Base-by-base conservation (phyloP, 352 stramenopile species). In the Phytopythium aichiense region DNA sequence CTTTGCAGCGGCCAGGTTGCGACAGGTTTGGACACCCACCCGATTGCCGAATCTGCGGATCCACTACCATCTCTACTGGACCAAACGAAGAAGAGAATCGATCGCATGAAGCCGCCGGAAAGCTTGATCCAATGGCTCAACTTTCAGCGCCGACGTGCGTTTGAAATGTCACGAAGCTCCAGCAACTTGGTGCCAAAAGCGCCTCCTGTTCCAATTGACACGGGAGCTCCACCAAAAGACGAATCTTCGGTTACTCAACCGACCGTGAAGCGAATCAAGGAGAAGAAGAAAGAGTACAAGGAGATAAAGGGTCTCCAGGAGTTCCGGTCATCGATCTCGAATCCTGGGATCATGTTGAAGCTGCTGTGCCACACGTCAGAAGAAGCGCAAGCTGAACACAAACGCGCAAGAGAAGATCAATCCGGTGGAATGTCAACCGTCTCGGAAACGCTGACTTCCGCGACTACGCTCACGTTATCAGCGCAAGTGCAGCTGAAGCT, bases 111-210 rank as follows among this genome's bases (percentile, higher is more conserved):
- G 7, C 73, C 79, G 25, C 81, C 69, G 4, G 80, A 91, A 40
- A 89, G 72, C 57, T 43, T 89, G 16, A 79, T 91, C 13, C 71
- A 88, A 53, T 89, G 79, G 79, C 35, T 91, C 20, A 91, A 88
- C 52, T 89, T 85, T 46, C 82, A 91, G 49, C 76, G 74, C 25
- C 72, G 73, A 52, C 76, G 79, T 30, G 69, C 67, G 2, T 73
- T 61, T 30, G 68, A 81, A 23, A 79, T 79, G 61, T 40, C 66
- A 11, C 56, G 71, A 20, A 64, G 57, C 8, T 35, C 22, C 11
- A 40, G 64, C 12, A 22, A 52, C 0, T 33, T 12, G 7, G 57
- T 28, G 2, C 16, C 40, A 1, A 71, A 67, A 23, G 23, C 52
- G 8, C 20, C 35, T 22, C 1, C 15, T 37, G 23, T 30, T 35